Evolutionary conservation across 164 flowering plant genomes (phyloP).

Genomic region (Protea cynaroides): DNA sequence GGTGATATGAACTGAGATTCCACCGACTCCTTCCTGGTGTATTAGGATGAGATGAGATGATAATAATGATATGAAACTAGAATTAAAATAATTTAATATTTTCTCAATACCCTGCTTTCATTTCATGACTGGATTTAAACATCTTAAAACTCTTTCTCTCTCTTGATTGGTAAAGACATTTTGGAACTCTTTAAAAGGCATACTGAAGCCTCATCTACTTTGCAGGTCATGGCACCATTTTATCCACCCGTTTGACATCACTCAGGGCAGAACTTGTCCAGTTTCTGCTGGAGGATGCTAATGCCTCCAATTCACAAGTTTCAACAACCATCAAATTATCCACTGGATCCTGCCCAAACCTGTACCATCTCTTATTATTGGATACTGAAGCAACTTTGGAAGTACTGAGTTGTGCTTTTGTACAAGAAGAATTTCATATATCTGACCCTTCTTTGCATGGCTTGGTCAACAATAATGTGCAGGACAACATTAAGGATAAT

Average conservation of each 20-base stretch:
- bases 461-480: constrained; percentile 21
- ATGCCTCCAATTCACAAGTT: constrained; percentile 26
- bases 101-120: not conserved
- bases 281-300: constrained; percentile 65
- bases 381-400: constrained; percentile 91
- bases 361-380: constrained; percentile 64
- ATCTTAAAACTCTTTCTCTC: no score
- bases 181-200: not conserved
- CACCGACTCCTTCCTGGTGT: no score
- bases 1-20: no score
- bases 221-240: constrained; percentile 85
- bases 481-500: constrained; percentile 25
- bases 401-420: constrained; percentile 71
- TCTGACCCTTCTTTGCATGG: constrained; percentile 21
- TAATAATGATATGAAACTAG: no score
- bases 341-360: constrained; percentile 35
- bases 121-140: not conserved
- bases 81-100: no score
- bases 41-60: no score
- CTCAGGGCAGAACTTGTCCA: constrained; percentile 65
- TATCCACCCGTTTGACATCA: constrained; percentile 61
- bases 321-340: constrained; percentile 25
- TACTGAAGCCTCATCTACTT: constrained; percentile 11
- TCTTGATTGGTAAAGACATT: no score
- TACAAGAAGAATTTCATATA: constrained; percentile 34